These are phyloP conservation scores for Didymella lethalis DNA, from an alignment of 2,329 filamentous ascomycete genomes.

Conservation along the genomic window DNA sequence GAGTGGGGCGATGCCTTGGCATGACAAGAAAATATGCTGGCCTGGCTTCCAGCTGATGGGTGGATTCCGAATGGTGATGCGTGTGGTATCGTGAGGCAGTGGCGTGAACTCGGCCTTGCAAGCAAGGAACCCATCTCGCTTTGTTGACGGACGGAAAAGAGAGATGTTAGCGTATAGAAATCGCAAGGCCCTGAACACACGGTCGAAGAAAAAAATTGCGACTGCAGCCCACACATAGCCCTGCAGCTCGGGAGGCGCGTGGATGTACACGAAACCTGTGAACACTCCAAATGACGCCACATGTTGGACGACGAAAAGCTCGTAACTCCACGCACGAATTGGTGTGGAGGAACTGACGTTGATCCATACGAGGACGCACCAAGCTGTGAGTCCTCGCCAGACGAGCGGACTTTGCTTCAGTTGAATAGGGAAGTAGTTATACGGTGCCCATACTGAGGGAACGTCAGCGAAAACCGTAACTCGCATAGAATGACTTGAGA, in stretches of 20 bases:
- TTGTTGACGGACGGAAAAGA: conserved; percentile 49
- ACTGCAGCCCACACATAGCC: conserved; percentile 73
- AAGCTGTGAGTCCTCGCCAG: conserved; percentile 72
- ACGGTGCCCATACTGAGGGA: conserved; percentile 64
- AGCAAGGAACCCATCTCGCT: conserved; percentile 41
- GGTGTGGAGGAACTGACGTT: conserved; percentile 69
- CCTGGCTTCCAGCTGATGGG: conserved; percentile 67
- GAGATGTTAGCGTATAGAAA: conserved; percentile 52
- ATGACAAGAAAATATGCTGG: conserved; percentile 69
- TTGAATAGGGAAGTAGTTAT: conserved; percentile 66
- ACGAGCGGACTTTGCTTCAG: conserved; percentile 69
- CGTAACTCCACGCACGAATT: conserved; percentile 71
- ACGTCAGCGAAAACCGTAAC: conserved; percentile 3
- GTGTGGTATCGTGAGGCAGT: conserved; percentile 63
- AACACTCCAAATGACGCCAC: conserved; percentile 68
- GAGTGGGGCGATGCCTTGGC: conserved; percentile 63
- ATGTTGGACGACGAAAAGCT: conserved; percentile 75
- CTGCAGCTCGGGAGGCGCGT: conserved; percentile 66
- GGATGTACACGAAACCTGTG: conserved; percentile 68
- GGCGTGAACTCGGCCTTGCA: conserved; percentile 54
- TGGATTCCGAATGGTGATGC: conserved; percentile 63
- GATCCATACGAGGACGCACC: conserved; percentile 72
- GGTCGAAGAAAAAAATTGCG: conserved; percentile 68
- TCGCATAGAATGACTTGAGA: background rate
- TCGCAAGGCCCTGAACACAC: conserved; percentile 57